Base-by-base conservation (phyloP, 164 flowering plant species). In the Sedum album region DNA sequence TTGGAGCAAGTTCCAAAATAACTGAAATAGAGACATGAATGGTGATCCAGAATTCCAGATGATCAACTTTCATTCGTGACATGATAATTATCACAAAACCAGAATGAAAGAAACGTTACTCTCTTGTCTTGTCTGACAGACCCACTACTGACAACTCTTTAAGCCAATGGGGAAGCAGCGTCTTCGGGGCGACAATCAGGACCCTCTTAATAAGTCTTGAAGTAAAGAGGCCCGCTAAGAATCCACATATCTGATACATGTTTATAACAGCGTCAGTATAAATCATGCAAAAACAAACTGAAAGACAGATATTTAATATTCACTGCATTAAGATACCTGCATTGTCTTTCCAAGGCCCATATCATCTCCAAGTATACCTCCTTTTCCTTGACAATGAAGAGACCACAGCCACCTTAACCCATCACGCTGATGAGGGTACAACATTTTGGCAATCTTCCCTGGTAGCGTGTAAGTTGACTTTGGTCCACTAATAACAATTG, bases 341-440 rank as follows among this genome's bases (percentile, higher is more conserved):
- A 95, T 92, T 66, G 99, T 95, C 78, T 95, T 95, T 25, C 99
- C 99, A 42, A 95, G 72, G 7, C 99, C 99, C 99, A 95, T 95
- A 68, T 95, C 99, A 81, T 95, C 99, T 6, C 99, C 99, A 70
- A 95, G 79, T 66, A 95, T 89, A 53, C 99, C 99, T 23, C 99
- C 97, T 57, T 86, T 85, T 3, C 83, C 83, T 73, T 80, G 81
- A 68, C 94, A 88, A 73, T 90, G 98, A 73, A 92, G 84, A 51
- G 93, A 76, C 99, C 99, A 95, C 46, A 95, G 83, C 99, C 99
- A 95, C 68, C 68, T 84, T 73, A 95, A 68, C 17, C 99, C 99
- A 14, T 87, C 96, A 35, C 88, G 84, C 76, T 95, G 99, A 76
- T 95, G 99, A 17, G 95, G 93, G 79, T 76, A 95, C 77, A 95